These are phyloP conservation scores for Aciculosporium take DNA, from an alignment of 2,329 filamentous ascomycete genomes.

Conservation along the genomic window DNA sequence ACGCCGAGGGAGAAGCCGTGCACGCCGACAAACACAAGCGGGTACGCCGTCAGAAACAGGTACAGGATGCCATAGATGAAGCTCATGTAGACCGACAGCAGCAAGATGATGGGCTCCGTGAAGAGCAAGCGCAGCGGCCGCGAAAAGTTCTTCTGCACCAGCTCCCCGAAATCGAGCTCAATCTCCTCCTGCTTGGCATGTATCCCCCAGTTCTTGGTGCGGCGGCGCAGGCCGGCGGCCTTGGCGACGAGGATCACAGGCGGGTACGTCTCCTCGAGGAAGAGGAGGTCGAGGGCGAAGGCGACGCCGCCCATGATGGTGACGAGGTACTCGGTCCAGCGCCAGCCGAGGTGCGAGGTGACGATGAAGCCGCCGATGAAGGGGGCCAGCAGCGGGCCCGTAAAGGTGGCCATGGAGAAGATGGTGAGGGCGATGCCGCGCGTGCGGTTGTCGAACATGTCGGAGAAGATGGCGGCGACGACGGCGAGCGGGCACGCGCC, in stretches of 20 bases:
- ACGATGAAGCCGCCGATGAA: slow-evolving; percentile 56
- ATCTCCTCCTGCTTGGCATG: slow-evolving; percentile 61
- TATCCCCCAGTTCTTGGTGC: slow-evolving; percentile 55
- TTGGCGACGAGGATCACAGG: slow-evolving; percentile 49
- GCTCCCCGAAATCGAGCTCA: slow-evolving; percentile 48
- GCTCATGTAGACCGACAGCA: slow-evolving; percentile 56
- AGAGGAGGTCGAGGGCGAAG: slow-evolving; percentile 44
- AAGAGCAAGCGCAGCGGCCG: slow-evolving; percentile 52
- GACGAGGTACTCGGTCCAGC: slow-evolving; percentile 55
- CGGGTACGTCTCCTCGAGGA: slow-evolving; percentile 57
- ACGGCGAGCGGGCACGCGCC: slow-evolving; percentile 55
- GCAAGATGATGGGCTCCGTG: slow-evolving; percentile 53
- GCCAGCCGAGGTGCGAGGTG: slow-evolving; percentile 50
- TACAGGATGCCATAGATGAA: slow-evolving; percentile 71
- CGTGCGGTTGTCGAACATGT: slow-evolving; percentile 54
- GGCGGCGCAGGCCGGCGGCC: slow-evolving; percentile 45
- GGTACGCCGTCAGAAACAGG: slow-evolving; percentile 74
- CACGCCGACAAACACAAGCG: slow-evolving; percentile 61
- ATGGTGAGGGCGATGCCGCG: slow-evolving; percentile 35
- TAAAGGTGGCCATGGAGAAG: slow-evolving; percentile 41
- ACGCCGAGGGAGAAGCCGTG: slow-evolving; percentile 58
- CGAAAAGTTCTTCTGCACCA: slow-evolving; percentile 52
- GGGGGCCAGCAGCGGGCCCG: slow-evolving; percentile 51
- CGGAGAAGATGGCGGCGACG: slow-evolving; percentile 56
- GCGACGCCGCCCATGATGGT: slow-evolving; percentile 49